These are phyloP conservation scores for Colletotrichum tropicale DNA, from an alignment of 2,329 filamentous ascomycete genomes.

Conservation along the genomic window DNA sequence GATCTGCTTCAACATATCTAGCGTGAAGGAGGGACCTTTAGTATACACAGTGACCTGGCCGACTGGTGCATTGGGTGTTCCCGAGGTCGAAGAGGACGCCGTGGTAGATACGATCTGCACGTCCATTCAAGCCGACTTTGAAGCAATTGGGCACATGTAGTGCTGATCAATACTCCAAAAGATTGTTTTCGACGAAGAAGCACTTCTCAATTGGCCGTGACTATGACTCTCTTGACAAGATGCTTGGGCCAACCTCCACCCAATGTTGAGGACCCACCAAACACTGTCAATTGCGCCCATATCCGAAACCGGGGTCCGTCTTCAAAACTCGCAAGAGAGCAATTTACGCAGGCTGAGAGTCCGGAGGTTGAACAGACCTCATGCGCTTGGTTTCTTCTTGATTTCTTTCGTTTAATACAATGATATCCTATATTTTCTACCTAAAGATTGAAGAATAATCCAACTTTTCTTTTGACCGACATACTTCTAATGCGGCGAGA, in stretches of 20 bases:
- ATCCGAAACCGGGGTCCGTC: neutral
- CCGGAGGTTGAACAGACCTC: neutral
- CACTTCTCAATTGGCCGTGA: neutral
- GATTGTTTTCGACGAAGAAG: neutral
- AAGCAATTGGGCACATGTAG: neutral
- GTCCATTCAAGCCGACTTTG: constrained; percentile 9
- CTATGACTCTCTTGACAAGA: neutral
- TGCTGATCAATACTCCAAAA: neutral
- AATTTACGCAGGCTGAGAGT: neutral
- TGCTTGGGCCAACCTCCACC: neutral
- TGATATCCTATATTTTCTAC: neutral
- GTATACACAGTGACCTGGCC: constrained; percentile 46
- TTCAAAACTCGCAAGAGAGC: neutral
- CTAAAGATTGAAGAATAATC: neutral
- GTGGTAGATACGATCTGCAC: constrained; percentile 16
- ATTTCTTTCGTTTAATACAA: neutral
- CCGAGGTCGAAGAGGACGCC: constrained; percentile 28
- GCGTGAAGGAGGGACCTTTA: constrained; percentile 40
- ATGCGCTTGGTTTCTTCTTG: neutral
- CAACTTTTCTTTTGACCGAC: neutral
- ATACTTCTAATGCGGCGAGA: neutral
- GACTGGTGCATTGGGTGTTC: constrained; percentile 40
- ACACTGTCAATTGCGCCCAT: neutral
- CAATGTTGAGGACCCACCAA: neutral
- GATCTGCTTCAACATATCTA: constrained; percentile 45